Percentiles rank a stretch among this genome's conserved stretches.
Evolutionary conservation across 139 green algal genomes (phyloP).

Genomic region (Ettlia oleoabundans): DNA sequence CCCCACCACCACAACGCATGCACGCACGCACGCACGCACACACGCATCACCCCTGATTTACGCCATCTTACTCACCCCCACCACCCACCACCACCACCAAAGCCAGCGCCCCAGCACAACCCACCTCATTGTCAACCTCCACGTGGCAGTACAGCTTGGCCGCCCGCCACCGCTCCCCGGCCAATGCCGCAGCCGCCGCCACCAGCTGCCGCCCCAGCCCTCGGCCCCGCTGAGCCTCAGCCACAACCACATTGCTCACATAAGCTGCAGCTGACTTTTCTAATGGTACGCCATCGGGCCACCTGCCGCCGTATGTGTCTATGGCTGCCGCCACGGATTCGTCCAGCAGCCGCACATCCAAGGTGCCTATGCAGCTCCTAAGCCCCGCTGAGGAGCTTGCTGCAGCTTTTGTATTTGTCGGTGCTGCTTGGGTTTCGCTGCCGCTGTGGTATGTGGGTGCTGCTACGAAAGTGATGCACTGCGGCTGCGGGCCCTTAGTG

Average conservation of each 20-base stretch:
- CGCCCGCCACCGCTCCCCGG: not conserved
- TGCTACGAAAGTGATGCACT: not conserved
- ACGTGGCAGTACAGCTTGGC: conserved; percentile 16
- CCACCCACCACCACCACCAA: too few species aligned
- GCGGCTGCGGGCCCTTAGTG: not conserved
- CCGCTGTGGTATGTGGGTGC: not conserved
- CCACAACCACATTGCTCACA: conserved; percentile 19
- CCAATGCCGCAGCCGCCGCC: not conserved
- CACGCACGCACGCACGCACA: too few species aligned
- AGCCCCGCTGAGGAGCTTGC: not conserved
- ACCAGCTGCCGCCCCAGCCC: conserved; percentile 7
- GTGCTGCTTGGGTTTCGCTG: not conserved
- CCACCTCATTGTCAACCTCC: conserved; percentile 16
- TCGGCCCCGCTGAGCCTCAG: conserved; percentile 1
- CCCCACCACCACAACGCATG: too few species aligned
- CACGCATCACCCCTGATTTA: too few species aligned
- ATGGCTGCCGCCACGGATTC: too few species aligned
- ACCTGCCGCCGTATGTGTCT: too few species aligned
- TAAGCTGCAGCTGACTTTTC: not conserved
- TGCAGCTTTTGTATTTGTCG: not conserved
- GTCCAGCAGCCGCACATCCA: conserved; percentile 17
- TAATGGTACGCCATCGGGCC: conserved; percentile 21
- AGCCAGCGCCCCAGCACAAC: too few species aligned
- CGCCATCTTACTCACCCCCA: too few species aligned
- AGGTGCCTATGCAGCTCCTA: conserved; percentile 1